Conservation (phyloP, 2,329 filamentous ascomycete species). For the Penicillium sp. region DNA sequence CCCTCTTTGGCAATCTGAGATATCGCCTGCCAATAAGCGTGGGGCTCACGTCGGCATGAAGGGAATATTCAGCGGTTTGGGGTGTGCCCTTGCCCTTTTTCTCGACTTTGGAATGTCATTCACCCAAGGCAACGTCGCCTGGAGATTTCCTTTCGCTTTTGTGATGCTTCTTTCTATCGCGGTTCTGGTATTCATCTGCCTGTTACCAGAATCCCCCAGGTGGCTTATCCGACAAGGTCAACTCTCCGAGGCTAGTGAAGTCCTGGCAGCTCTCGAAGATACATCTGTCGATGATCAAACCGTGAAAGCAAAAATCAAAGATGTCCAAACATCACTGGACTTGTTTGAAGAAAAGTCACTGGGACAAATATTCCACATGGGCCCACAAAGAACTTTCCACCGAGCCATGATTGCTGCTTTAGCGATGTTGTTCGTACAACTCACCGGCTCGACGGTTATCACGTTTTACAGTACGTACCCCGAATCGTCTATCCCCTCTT, state of each 20-base stretch:
- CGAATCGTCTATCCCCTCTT: not conserved
- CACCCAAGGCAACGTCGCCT: slow-evolving; percentile 11
- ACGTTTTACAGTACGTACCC: slow-evolving; percentile 22
- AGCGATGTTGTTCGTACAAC: slow-evolving; percentile 17
- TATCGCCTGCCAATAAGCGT: slow-evolving; percentile 19
- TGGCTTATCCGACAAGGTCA: slow-evolving; percentile 21
- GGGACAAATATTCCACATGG: slow-evolving; percentile 17
- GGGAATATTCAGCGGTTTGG: slow-evolving; percentile 20
- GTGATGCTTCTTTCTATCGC: slow-evolving; percentile 16
- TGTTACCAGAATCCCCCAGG: slow-evolving; percentile 22
- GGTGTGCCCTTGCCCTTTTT: slow-evolving; percentile 20
- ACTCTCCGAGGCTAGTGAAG: slow-evolving; percentile 16
- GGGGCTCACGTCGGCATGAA: slow-evolving; percentile 24
- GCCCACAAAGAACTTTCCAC: slow-evolving; percentile 20
- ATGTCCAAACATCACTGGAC: slow-evolving; percentile 20
- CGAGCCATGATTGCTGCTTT: slow-evolving; percentile 16
- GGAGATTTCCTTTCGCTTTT: slow-evolving; percentile 23
- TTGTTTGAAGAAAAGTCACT: slow-evolving; percentile 12
- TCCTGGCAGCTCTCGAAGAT: slow-evolving; percentile 17
- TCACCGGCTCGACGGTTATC: slow-evolving; percentile 22
- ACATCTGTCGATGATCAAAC: slow-evolving; percentile 2
- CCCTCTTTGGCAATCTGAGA: slow-evolving; percentile 25
- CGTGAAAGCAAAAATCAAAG: slow-evolving; percentile 13
- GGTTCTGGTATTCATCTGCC: slow-evolving; percentile 13
- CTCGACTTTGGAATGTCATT: slow-evolving; percentile 26